Evolutionary conservation across 2,329 filamentous ascomycete genomes (phyloP).

Genomic region (Epichloe gansuensis): DNA sequence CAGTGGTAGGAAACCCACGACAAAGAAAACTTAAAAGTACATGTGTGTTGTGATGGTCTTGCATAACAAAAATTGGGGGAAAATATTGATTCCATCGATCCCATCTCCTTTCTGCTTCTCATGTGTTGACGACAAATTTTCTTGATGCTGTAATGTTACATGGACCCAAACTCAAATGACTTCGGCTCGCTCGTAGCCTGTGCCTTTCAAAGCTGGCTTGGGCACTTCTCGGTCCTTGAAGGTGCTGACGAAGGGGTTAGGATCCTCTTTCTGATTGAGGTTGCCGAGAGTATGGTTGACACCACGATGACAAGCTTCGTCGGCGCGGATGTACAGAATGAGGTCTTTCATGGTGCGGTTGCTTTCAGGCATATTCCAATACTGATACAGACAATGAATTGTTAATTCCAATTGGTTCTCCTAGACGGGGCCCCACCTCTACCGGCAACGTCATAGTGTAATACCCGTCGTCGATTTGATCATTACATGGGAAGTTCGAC

Average conservation of each 20-base stretch:
- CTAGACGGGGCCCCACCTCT: too few relatives aligned
- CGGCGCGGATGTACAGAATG: slow-evolving; percentile 78
- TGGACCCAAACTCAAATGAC: slow-evolving; percentile 44
- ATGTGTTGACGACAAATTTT: too few relatives aligned
- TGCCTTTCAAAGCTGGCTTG: slow-evolving; percentile 50
- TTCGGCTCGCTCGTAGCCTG: slow-evolving; percentile 76
- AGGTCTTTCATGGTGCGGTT: slow-evolving; percentile 74
- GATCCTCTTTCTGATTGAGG: slow-evolving; percentile 71
- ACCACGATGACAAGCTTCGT: slow-evolving; percentile 81
- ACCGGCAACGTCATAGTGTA: too few relatives aligned
- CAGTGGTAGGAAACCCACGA: too few relatives aligned
- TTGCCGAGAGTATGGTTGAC: slow-evolving; percentile 95
- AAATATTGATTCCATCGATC: not conserved
- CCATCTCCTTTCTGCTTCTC: not conserved
- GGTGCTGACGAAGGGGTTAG: slow-evolving; percentile 80
- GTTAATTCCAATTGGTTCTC: not conserved
- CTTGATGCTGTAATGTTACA: too few relatives aligned
- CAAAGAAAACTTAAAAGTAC: too few relatives aligned
- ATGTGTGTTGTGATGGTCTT: too few relatives aligned
- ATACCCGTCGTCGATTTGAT: too few relatives aligned
- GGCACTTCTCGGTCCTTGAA: slow-evolving; percentile 63
- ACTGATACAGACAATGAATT: slow-evolving; percentile 27
- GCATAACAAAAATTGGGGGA: too few relatives aligned
- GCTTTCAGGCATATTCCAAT: slow-evolving; percentile 89
- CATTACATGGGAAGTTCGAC: slow-evolving; percentile 1